phyloP scores from a whole-genome alignment of 2,329 filamentous ascomycete genomes.

The Calycina marina region DNA sequence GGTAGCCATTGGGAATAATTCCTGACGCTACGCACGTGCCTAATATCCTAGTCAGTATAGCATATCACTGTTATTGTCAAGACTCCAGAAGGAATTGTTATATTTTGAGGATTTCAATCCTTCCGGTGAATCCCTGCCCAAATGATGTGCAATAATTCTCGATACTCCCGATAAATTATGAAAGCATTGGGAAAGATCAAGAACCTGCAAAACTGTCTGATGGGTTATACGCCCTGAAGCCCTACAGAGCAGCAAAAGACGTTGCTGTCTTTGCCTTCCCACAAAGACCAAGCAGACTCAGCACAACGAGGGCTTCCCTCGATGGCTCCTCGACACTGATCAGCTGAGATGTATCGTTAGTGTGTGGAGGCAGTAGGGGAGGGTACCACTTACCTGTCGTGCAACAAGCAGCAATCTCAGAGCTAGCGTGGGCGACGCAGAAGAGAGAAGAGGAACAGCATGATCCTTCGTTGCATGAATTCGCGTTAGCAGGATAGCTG shows the following conservation, averaged over 20 bases:
- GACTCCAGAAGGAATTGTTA: too few relatives aligned
- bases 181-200: too few relatives aligned
- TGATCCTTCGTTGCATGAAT: constrained; percentile 4
- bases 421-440: constrained; percentile 5
- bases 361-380: background rate
- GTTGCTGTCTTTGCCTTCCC: background rate
- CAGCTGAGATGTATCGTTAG: background rate
- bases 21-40: background rate
- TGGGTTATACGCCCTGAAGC: background rate
- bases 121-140: too few relatives aligned
- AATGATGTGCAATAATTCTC: too few relatives aligned
- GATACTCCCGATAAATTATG: too few relatives aligned
- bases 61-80: too few relatives aligned
- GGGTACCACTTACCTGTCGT: constrained; percentile 6
- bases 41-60: too few relatives aligned
- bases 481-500: constrained; percentile 1
- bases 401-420: constrained; percentile 8
- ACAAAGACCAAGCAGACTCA: constrained; percentile 5
- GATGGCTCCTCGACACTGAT: constrained; percentile 3
- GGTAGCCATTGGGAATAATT: background rate
- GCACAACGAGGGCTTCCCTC: constrained; percentile 5
- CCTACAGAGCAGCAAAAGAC: background rate
- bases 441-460: constrained; percentile 6
- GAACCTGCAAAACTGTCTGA: background rate
- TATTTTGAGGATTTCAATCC: too few relatives aligned